Conservation (phyloP, 331 rosid species). For the Cydonia oblonga region DNA sequence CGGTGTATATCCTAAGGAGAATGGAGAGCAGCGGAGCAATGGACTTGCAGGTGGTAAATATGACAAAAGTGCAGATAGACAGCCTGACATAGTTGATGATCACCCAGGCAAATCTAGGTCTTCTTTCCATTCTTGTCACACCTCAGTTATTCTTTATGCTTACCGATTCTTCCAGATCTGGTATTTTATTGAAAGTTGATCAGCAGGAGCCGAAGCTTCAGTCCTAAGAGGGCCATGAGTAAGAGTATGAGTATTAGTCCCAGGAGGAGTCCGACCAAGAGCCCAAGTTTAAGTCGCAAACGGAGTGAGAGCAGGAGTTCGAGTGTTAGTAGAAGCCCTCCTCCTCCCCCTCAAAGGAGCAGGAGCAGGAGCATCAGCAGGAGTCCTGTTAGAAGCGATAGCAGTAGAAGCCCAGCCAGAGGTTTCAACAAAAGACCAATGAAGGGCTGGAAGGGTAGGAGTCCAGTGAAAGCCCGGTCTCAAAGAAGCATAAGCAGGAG, state of each 20-base stretch:
- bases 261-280: slow-evolving; percentile 42
- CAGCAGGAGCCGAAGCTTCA: slow-evolving; percentile 84
- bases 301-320: slow-evolving; percentile 43
- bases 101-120: slow-evolving; percentile 86
- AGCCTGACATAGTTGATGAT: slow-evolving; percentile 68
- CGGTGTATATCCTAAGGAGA: slow-evolving; percentile 43
- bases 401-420: slow-evolving; percentile 41
- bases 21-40: slow-evolving; percentile 55
- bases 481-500: slow-evolving; percentile 39
- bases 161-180: slow-evolving; percentile 56
- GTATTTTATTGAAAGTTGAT: slow-evolving; percentile 67
- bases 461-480: slow-evolving; percentile 35
- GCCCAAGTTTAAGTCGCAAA: slow-evolving; percentile 40
- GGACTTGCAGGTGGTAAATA: slow-evolving; percentile 40
- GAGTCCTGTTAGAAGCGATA: slow-evolving; percentile 43
- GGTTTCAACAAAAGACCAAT: slow-evolving; percentile 42
- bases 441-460: slow-evolving; percentile 41
- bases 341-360: slow-evolving; percentile 37
- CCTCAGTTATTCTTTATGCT: slow-evolving; percentile 63
- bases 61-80: slow-evolving; percentile 49
- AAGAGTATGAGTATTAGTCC: slow-evolving; percentile 86
- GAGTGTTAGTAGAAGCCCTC: slow-evolving; percentile 54
- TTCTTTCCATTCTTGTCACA: slow-evolving; percentile 51
- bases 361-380: slow-evolving; percentile 53
- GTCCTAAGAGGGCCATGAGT: slow-evolving; percentile 69